Base-by-base conservation (phyloP, 2,329 filamentous ascomycete genomes). In the Xylaria sp. region DNA sequence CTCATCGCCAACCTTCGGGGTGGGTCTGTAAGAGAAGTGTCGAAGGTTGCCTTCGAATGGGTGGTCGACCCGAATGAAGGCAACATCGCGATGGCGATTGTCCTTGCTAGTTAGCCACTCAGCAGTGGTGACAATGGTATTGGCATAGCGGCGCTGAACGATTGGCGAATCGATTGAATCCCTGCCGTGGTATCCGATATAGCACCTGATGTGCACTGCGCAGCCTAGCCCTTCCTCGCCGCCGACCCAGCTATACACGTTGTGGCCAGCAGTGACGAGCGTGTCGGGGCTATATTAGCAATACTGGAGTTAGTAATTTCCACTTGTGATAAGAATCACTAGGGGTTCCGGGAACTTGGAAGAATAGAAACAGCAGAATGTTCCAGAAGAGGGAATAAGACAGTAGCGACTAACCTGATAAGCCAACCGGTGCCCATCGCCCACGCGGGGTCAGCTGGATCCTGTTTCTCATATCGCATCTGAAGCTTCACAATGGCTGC, bases 401-500 rank as follows among this genome's bases (percentile, higher is more conserved):
- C 18, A 20, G 18, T 43, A 10, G 18, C 7, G 41, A 13, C 43
- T 25, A n/a, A 46, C 43, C 43, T 48, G 45, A 48, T 62, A 53
- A 62, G 48, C 60, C 60, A 62, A 7, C 60, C 60, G 7, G 60
- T 62, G 3, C 60, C 60, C 60, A 62, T 62, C 9, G 60, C 60
- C n/a, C 32, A 62, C 1, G 36, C 28, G 23, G 50, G 36, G 23
- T 62, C 39, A 34, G 53, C 28, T 23, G 36, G 9, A n/a, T 46
- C 32, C 18, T 55, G 60, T n/a, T 62, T 55, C 50, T 62, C 60
- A 12, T 62, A 62, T 46, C 50, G 60, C 60, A 62, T 62, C 50
- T 62, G 60, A 55, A 62, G 60, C 28, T 62, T 62, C 6, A 62
- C 60, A 4, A 62, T 62, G 13, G 60, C 60, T 62, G n/a, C 36